Conservation (phyloP, 1,139 yeast species). For the Diutina sp. region DNA sequence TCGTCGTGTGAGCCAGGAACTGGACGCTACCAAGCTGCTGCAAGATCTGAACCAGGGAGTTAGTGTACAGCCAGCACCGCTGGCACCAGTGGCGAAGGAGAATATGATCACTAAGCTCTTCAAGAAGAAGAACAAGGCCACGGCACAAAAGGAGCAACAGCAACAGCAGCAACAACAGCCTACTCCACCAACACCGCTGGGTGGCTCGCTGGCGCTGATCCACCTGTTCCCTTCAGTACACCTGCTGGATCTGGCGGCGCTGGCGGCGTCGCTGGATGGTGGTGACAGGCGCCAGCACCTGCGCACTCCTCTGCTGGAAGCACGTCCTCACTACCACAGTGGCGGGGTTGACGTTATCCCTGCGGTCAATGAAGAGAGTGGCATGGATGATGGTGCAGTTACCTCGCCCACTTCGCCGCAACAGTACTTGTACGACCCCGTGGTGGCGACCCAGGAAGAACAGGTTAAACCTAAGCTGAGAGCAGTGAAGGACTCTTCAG, state of each 20-base stretch:
- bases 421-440: conserved; percentile 1
- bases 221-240: not conserved
- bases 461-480: conserved; percentile 3
- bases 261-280: not conserved
- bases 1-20: conserved; percentile 12
- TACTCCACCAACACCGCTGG: not conserved
- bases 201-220: not conserved
- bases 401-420: not conserved
- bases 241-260: not conserved
- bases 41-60: not conserved
- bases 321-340: not conserved
- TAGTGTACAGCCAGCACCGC: not conserved
- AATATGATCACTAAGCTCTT: conserved; percentile 30
- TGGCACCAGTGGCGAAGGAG: not conserved
- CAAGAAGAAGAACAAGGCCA: conserved; percentile 23
- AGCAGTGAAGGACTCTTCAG: not conserved
- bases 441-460: conserved; percentile 3
- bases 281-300: not conserved
- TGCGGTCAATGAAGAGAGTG: not conserved
- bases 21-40: conserved; percentile 7
- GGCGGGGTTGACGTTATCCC: not conserved
- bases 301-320: conserved; percentile 1
- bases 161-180: not conserved
- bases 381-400: not conserved
- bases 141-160: not conserved